Evolutionary conservation across 1,284 basidiomycete genomes (phyloP).

Genomic region (Rhodotorula sp.): DNA sequence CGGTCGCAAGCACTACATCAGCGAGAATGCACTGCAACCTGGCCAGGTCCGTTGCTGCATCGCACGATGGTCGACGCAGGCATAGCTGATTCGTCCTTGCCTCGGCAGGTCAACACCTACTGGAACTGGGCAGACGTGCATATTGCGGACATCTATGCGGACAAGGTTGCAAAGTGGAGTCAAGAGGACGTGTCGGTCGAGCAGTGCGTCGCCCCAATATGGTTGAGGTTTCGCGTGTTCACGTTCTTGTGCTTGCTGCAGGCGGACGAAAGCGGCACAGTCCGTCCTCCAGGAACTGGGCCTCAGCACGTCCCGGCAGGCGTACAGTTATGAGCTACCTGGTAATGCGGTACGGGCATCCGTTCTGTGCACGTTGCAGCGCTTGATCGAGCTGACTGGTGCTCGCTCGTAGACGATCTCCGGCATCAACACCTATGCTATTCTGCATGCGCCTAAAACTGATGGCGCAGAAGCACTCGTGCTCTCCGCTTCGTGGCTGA

Average conservation of each 20-base stretch:
- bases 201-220: constrained; percentile 61
- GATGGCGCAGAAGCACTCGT: constrained; percentile 89
- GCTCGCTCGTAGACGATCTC: constrained; percentile 51
- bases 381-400: constrained; percentile 52
- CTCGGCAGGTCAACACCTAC: constrained; percentile 72
- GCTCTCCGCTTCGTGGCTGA: constrained; percentile 83
- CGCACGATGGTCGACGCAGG: not conserved
- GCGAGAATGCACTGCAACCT: constrained; percentile 91
- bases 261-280: constrained; percentile 63
- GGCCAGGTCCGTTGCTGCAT: constrained; percentile 63
- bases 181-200: constrained; percentile 58
- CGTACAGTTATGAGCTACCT: constrained; percentile 59
- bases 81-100: not conserved
- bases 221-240: constrained; percentile 7
- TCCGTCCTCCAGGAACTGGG: constrained; percentile 69
- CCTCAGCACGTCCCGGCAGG: constrained; percentile 66
- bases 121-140: constrained; percentile 88
- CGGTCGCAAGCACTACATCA: constrained; percentile 73
- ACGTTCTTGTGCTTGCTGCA: constrained; percentile 49
- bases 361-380: constrained; percentile 10
- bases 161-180: constrained; percentile 64
- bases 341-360: constrained; percentile 14
- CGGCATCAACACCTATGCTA: constrained; percentile 80
- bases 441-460: constrained; percentile 77
- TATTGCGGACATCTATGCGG: constrained; percentile 73